Percentiles rank a stretch among this genome's conserved stretches.
phyloP scores from a whole-genome alignment of 306 rosid genomes.

The Vigna radiata region DNA sequence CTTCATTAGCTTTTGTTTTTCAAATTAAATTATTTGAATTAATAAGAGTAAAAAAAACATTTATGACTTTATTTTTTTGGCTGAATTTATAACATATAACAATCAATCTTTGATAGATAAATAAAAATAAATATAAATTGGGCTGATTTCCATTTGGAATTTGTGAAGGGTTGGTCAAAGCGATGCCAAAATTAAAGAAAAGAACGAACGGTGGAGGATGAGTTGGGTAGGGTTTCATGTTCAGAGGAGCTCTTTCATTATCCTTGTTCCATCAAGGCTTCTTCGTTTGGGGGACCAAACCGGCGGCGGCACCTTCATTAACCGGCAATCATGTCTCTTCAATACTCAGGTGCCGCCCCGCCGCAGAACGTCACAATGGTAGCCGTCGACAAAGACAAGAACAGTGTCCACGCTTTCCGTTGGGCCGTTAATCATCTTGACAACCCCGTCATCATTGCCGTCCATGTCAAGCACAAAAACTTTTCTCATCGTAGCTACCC shows the following conservation, averaged over 20 bases:
- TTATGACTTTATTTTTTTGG: too few species aligned
- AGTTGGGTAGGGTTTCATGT: neutral
- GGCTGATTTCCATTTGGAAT: neutral
- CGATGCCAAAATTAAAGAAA: slow-evolving; percentile 8
- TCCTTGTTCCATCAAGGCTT: neutral
- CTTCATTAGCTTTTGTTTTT: too few species aligned
- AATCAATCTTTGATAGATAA: too few species aligned
- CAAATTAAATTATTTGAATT: too few species aligned
- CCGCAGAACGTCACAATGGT: slow-evolving; percentile 65
- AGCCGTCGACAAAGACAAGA: slow-evolving; percentile 87
- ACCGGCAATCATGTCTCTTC: slow-evolving; percentile 44
- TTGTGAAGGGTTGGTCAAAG: neutral
- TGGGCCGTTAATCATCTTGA: slow-evolving; percentile 85
- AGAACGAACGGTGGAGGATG: slow-evolving; percentile 5
- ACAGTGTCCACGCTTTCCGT: slow-evolving; percentile 70
- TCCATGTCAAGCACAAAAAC: slow-evolving; percentile 71
- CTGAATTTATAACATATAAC: too few species aligned
- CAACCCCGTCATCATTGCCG: slow-evolving; percentile 59
- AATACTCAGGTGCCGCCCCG: slow-evolving; percentile 35
- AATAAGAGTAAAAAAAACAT: too few species aligned
- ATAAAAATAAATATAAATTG: too few species aligned
- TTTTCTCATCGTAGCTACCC: slow-evolving; percentile 77
- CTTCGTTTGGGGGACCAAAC: neutral
- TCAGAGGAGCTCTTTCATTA: neutral
- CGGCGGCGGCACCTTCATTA: neutral